Conservation (phyloP, 1,284 basidiomycete genomes). For the Earliella scabrosa region DNA sequence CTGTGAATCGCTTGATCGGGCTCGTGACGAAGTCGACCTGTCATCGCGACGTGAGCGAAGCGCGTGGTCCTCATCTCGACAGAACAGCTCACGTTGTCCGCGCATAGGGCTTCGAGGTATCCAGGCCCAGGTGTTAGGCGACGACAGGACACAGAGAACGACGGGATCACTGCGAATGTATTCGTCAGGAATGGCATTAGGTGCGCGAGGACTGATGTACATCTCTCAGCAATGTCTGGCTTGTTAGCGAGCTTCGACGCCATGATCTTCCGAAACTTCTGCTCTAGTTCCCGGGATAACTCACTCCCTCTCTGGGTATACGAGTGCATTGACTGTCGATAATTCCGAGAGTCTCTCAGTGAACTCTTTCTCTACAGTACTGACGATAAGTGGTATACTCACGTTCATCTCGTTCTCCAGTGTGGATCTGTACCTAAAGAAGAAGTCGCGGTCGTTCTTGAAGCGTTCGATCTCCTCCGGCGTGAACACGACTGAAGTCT, state of each 20-base stretch:
- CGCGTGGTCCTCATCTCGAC: no score
- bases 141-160: slow-evolving; percentile 59
- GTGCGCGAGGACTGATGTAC: slow-evolving; percentile 42
- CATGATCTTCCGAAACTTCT: slow-evolving; percentile 52
- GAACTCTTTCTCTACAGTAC: no score
- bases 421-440: slow-evolving; percentile 51
- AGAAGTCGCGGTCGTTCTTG: slow-evolving; percentile 47
- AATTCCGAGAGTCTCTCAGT: no score
- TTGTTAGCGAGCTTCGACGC: slow-evolving; percentile 52
- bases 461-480: slow-evolving; percentile 57
- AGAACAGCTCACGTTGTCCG: slow-evolving; percentile 52
- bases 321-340: slow-evolving; percentile 46
- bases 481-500: slow-evolving; percentile 48
- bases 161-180: slow-evolving; percentile 60
- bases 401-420: slow-evolving; percentile 61
- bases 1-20: slow-evolving; percentile 53
- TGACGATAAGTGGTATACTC: slow-evolving; percentile 23
- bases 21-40: slow-evolving; percentile 58
- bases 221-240: slow-evolving; percentile 60
- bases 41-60: background rate
- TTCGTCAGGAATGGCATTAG: no score
- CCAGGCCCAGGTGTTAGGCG: slow-evolving; percentile 68
- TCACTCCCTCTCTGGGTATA: slow-evolving; percentile 48
- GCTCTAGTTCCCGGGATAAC: slow-evolving; percentile 45
- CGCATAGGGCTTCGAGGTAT: slow-evolving; percentile 64